Conservation (phyloP, 768 basidiomycete genomes). For the Boletus vinaceobasis region DNA sequence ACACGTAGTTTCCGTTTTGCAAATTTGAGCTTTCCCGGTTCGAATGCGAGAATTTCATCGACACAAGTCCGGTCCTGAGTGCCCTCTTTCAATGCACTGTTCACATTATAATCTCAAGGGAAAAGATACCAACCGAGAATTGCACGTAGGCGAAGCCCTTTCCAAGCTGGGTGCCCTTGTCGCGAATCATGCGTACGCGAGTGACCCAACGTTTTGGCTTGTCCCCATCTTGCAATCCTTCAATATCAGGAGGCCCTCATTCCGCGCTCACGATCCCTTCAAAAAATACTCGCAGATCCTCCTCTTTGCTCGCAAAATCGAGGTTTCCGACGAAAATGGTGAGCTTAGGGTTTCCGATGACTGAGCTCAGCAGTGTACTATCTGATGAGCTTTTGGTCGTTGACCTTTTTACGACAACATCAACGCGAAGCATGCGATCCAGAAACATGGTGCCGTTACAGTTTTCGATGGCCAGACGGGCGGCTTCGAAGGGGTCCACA, state of each 20-base stretch:
- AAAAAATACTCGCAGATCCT: slow-evolving; percentile 84
- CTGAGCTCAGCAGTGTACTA: slow-evolving; percentile 21
- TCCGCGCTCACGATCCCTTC: slow-evolving; percentile 73
- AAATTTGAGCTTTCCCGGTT: slow-evolving; percentile 76
- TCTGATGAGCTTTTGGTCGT: slow-evolving; percentile 20
- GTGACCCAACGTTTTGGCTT: slow-evolving; percentile 63
- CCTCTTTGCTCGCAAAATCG: slow-evolving; percentile 89
- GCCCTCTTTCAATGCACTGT: background rate
- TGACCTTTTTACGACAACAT: slow-evolving; percentile 47
- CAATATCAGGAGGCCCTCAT: slow-evolving; percentile 52
- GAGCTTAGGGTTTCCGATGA: slow-evolving; percentile 64
- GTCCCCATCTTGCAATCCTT: slow-evolving; percentile 27
- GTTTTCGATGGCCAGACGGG: slow-evolving; percentile 49
- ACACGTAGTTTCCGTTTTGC: slow-evolving; percentile 91
- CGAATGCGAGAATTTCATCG: slow-evolving; percentile 85
- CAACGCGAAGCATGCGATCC: slow-evolving; percentile 77
- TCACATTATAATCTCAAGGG: background rate
- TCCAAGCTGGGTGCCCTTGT: slow-evolving; percentile 88
- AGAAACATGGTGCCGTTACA: slow-evolving; percentile 73
- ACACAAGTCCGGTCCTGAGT: slow-evolving; percentile 84
- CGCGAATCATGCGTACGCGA: slow-evolving; percentile 83
- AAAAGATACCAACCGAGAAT: slow-evolving; percentile 53
- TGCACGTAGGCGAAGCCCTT: slow-evolving; percentile 96
- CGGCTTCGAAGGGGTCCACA: slow-evolving; percentile 72
- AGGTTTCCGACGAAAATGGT: slow-evolving; percentile 91